These are phyloP conservation scores for Huntiella abstrusa DNA, from an alignment of 2,329 filamentous ascomycete genomes.

Conservation along the genomic window DNA sequence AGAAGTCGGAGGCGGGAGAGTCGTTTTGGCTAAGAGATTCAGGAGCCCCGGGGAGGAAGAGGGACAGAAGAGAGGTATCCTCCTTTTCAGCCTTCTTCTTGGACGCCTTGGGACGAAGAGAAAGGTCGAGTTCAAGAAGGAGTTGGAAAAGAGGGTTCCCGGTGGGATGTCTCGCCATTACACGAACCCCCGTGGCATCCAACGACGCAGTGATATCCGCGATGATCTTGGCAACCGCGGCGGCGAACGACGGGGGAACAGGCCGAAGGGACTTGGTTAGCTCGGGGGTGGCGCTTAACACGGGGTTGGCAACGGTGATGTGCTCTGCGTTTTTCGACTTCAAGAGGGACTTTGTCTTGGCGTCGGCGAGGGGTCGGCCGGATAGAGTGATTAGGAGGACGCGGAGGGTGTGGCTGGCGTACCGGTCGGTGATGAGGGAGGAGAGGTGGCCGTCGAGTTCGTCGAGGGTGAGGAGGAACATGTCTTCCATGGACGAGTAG, in stretches of 20 bases:
- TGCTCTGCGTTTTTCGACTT: constrained; percentile 89
- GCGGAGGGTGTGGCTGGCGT: constrained; percentile 78
- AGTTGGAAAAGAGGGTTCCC: constrained; percentile 90
- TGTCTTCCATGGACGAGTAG: constrained; percentile 54
- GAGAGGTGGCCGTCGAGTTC: constrained; percentile 76
- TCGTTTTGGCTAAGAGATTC: constrained; percentile 51
- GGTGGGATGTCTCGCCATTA: constrained; percentile 72
- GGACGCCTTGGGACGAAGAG: constrained; percentile 46
- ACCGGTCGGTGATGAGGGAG: constrained; percentile 68
- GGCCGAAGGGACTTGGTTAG: constrained; percentile 24
- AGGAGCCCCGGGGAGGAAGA: constrained; percentile 58
- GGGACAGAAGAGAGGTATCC: constrained; percentile 43
- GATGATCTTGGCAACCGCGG: constrained; percentile 67
- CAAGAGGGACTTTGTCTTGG: constrained; percentile 51
- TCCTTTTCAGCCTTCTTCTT: constrained; percentile 26
- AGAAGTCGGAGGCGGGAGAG: constrained; percentile 55
- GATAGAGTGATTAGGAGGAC: constrained; percentile 74
- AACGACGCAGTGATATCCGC: constrained; percentile 54
- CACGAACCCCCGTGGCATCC: constrained; percentile 61
- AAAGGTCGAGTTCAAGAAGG: constrained; percentile 69
- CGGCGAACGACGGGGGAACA: constrained; percentile 62
- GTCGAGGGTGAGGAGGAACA: constrained; percentile 67
- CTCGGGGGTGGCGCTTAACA: constrained; percentile 29
- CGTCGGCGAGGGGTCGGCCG: constrained; percentile 57
- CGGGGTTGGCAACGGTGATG: constrained; percentile 40